phyloP scores from a whole-genome alignment of 441 rosid genomes.

The Pelargonium australe region DNA sequence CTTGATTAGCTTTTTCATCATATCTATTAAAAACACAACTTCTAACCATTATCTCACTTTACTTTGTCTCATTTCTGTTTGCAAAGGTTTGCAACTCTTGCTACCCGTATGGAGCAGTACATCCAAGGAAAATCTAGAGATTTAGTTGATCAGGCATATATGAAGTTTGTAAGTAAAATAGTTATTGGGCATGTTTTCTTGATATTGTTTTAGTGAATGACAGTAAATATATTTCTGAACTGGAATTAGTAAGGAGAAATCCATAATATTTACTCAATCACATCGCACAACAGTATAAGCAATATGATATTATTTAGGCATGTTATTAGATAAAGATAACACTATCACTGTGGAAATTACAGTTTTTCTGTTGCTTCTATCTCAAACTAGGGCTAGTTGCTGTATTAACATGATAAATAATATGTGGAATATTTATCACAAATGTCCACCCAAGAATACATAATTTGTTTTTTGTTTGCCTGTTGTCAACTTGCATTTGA shows the following conservation, averaged over 20 bases:
- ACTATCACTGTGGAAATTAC: too few species aligned
- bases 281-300: not conserved
- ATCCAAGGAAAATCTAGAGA: constrained; percentile 98
- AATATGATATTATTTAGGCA: constrained; percentile 7
- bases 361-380: not conserved
- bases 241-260: not conserved
- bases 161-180: constrained; percentile 68
- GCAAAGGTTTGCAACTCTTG: constrained; percentile 84
- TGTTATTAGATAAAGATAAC: not conserved
- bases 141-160: constrained; percentile 96
- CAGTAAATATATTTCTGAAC: not conserved
- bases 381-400: not conserved
- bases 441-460: not conserved
- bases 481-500: too few species aligned
- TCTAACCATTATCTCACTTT: not conserved
- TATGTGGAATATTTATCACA: not conserved
- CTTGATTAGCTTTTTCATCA: not conserved
- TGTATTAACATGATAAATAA: not conserved
- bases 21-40: not conserved
- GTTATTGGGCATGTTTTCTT: not conserved
- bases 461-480: too few species aligned
- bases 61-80: constrained; percentile 10
- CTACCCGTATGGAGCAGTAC: constrained; percentile 99
- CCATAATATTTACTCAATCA: not conserved
- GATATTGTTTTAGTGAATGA: not conserved